Percentiles rank a stretch among this genome's conserved stretches.
Evolutionary conservation across 2,329 filamentous ascomycete species (phyloP).

Genomic region (Neofusicoccum laricinum): DNA sequence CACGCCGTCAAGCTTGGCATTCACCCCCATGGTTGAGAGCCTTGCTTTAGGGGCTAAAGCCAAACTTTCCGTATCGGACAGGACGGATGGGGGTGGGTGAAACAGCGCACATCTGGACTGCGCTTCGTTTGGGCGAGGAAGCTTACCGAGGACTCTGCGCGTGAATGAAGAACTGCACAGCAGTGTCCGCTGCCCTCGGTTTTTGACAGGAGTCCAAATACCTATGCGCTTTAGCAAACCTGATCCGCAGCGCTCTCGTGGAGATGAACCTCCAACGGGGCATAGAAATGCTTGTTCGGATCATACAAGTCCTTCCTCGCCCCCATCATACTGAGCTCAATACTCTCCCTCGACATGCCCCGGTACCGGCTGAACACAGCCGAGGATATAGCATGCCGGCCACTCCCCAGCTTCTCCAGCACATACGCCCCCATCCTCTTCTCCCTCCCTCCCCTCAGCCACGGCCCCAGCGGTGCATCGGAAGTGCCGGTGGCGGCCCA

Average conservation of each 20-base stretch:
- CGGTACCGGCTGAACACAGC: conserved; percentile 11
- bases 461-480: no score
- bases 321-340: not conserved
- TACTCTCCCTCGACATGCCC: not conserved
- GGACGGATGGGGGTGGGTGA: no score
- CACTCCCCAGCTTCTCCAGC: conserved; percentile 1
- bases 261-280: not conserved
- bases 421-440: not conserved
- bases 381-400: conserved; percentile 6
- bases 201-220: not conserved
- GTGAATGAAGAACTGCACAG: no score
- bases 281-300: not conserved
- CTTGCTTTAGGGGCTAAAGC: no score
- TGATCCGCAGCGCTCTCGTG: no score
- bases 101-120: no score
- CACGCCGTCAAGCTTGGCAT: no score
- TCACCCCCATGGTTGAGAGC: no score
- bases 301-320: not conserved
- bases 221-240: not conserved
- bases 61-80: no score
- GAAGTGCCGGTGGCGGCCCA: no score
- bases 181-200: not conserved
- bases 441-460: not conserved
- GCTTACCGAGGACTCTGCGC: no score
- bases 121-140: no score